Base-by-base conservation (phyloP, 768 basidiomycete genomes). In the Cystobasidium ongulense region DNA sequence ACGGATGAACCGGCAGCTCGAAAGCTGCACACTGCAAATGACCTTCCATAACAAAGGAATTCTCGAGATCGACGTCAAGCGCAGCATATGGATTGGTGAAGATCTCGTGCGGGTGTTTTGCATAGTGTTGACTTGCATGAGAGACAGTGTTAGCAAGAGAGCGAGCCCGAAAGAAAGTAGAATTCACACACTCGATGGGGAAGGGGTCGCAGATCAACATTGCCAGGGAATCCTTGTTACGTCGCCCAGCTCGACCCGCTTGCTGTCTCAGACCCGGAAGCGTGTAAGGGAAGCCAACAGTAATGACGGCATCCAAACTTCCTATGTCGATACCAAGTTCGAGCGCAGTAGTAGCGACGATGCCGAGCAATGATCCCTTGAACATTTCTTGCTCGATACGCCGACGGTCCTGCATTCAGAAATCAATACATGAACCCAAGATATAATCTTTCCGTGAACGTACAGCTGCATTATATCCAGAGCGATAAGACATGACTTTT, bases 251-350 rank as follows among this genome's bases (percentile, higher is more conserved):
- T 77, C 92, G 84, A 38, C 92, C 91, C 17, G 89, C 87, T 86
- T 95, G 91, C 83, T 95, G 92, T 46, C 89, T 85, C 73, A 92
- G 89, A 76, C 90, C 92, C 0, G 92, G 88, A 39, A 93, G 82
- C 1, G 85, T 86, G 67, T 86, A 84, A 0, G 92, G 92, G 79
- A 94, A 92, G 0, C 90, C 90, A 33, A 92, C 85, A 86, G 92
- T 90, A 70, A 95, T 86, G 50, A 94, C 92, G 7, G 89, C 90
- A 78, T 94, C 92, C 64, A 93, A 80, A n/a, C 85, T 86, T 18
- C 90, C 91, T 39, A 93, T 92, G 77, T 93, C 91, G n/a, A 92
- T 88, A 17, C 75, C 74, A 7, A 94, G 86, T 80, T 95, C 92
- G 15, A 94, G 84, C 0, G 92, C 92, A 77, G 92, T 94, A 0